These are phyloP conservation scores for Codiaeum variegatum DNA, from an alignment of 441 rosid species.

Conservation along the genomic window DNA sequence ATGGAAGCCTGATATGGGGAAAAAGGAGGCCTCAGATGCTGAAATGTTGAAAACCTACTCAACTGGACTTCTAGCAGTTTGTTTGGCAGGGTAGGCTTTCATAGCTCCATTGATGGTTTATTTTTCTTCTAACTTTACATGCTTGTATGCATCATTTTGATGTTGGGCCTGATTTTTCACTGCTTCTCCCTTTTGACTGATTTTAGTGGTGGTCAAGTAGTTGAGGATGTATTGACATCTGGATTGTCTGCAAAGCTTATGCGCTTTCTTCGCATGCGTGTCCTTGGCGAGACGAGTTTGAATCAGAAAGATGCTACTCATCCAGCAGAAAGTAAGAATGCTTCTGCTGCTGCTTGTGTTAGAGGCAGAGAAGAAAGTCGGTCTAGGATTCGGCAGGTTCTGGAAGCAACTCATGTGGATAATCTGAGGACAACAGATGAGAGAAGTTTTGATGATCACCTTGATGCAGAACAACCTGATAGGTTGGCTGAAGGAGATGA, in stretches of 20 bases:
- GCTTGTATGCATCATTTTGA: slow-evolving; percentile 16
- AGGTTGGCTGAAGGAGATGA: slow-evolving; percentile 38
- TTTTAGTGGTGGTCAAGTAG: slow-evolving; percentile 77
- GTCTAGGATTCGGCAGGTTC: slow-evolving; percentile 61
- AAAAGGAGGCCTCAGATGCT: slow-evolving; percentile 65
- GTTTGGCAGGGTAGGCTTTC: slow-evolving; percentile 69
- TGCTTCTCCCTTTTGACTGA: not conserved
- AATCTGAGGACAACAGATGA: slow-evolving; percentile 37
- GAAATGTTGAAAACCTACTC: slow-evolving; percentile 88
- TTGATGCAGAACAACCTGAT: slow-evolving; percentile 43
- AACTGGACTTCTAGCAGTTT: slow-evolving; percentile 90
- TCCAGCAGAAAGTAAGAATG: slow-evolving; percentile 50
- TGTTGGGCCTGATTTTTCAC: slow-evolving; percentile 11
- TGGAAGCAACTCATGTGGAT: slow-evolving; percentile 49
- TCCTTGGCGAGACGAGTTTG: slow-evolving; percentile 68
- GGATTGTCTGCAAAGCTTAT: slow-evolving; percentile 91
- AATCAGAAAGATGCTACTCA: slow-evolving; percentile 64
- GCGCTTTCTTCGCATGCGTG: slow-evolving; percentile 87
- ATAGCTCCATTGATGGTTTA: not conserved
- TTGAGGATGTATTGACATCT: slow-evolving; percentile 91
- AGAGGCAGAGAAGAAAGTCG: slow-evolving; percentile 84
- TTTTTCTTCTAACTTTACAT: not conserved
- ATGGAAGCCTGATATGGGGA: slow-evolving; percentile 40
- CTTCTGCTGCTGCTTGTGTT: slow-evolving; percentile 32
- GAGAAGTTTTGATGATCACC: slow-evolving; percentile 39